Conservation (phyloP, 106 monocot species). For the Platanthera guangdongensis region DNA sequence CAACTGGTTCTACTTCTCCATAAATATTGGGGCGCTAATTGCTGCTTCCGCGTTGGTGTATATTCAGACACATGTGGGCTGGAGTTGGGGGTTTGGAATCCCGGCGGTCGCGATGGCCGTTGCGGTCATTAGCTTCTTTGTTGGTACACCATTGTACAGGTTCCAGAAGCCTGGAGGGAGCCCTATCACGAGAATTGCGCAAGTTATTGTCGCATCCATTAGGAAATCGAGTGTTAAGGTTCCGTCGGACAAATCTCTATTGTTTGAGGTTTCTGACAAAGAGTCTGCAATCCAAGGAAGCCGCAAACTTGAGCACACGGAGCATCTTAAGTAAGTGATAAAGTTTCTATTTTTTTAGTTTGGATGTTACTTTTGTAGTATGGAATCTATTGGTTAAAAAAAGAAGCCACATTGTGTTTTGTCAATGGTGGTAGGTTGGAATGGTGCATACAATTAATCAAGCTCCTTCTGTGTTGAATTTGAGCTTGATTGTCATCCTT, state of each 20-base stretch:
- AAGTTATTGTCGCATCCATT: slow-evolving; percentile 26
- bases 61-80: slow-evolving; percentile 34
- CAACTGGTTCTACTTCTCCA: slow-evolving; percentile 50
- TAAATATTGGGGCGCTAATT: slow-evolving; percentile 37
- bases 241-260: slow-evolving; percentile 20
- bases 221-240: slow-evolving; percentile 27
- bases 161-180: slow-evolving; percentile 47
- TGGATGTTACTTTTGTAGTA: background rate
- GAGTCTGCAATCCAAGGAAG: slow-evolving; percentile 39
- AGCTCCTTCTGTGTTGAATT: background rate
- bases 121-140: slow-evolving; percentile 30
- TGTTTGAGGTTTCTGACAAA: slow-evolving; percentile 31
- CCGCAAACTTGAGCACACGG: slow-evolving; percentile 42
- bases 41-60: slow-evolving; percentile 35
- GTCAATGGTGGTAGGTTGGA: background rate
- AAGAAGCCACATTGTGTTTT: background rate
- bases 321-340: slow-evolving; percentile 18
- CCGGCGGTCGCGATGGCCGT: slow-evolving; percentile 33
- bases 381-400: background rate
- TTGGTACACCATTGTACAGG: slow-evolving; percentile 27
- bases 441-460: background rate
- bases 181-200: slow-evolving; percentile 35
- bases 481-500: background rate
- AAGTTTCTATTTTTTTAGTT: background rate
- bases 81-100: slow-evolving; percentile 42